These are phyloP conservation scores for Daldinia concentrica DNA, from an alignment of 495 filamentous ascomycete genomes.

Conservation along the genomic window DNA sequence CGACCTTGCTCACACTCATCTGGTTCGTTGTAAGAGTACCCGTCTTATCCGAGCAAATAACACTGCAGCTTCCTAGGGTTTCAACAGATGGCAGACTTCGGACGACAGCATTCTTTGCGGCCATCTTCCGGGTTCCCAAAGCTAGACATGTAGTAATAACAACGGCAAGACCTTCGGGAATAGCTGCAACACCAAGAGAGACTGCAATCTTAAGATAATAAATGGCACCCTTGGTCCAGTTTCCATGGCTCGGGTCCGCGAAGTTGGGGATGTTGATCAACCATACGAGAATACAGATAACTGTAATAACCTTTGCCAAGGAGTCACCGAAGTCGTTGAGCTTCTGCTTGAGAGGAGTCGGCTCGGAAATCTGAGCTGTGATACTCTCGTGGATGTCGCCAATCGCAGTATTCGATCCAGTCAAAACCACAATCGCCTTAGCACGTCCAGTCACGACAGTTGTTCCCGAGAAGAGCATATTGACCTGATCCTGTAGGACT, in stretches of 20 bases:
- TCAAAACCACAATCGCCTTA: conserved; percentile 89
- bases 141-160: conserved; percentile 98
- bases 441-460: conserved; percentile 96
- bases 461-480: conserved; percentile 98
- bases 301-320: conserved; percentile 96
- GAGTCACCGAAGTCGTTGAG: conserved; percentile 97
- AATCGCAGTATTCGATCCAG: conserved; percentile 91
- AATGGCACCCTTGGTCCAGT: conserved; percentile 97
- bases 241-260: conserved; percentile 90
- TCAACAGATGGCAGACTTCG: conserved; percentile 96
- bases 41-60: conserved; percentile 99
- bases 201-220: conserved; percentile 99
- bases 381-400: conserved; percentile 99
- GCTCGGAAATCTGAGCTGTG: conserved; percentile 95
- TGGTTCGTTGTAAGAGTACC: conserved; percentile 99
- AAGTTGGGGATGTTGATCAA: conserved; percentile 98
- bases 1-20: conserved; percentile 96
- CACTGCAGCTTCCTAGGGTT: conserved; percentile 97
- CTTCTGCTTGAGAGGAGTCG: conserved; percentile 97
- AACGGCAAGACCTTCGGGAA: conserved; percentile 95
- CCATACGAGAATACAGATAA: conserved; percentile 97
- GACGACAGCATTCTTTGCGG: conserved; percentile 96
- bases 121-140: conserved; percentile 97
- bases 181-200: conserved; percentile 96
- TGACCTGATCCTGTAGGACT: conserved; percentile 96